phyloP scores from a whole-genome alignment of 495 filamentous ascomycete species.

The Podospora pseudoanserina region DNA sequence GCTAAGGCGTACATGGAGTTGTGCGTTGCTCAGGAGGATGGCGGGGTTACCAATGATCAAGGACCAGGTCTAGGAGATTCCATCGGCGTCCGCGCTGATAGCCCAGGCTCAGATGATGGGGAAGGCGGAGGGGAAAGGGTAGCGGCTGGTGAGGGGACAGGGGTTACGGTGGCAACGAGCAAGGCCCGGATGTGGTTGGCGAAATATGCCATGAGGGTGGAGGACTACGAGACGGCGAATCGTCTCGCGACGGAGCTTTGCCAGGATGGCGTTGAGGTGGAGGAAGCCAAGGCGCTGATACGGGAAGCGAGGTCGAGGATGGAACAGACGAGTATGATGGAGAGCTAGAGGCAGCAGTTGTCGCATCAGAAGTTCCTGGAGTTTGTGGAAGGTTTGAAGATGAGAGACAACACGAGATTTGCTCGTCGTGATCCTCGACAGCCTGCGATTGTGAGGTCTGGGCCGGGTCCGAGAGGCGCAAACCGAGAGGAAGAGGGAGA shows the following conservation, averaged over 20 bases:
- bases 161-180: conserved; percentile 82
- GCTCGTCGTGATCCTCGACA: not conserved
- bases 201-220: conserved; percentile 67
- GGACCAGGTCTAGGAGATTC: conserved; percentile 44
- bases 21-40: conserved; percentile 83
- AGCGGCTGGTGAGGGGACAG: conserved; percentile 54
- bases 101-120: conserved; percentile 47
- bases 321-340: conserved; percentile 47
- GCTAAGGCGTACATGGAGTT: conserved; percentile 93
- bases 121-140: conserved; percentile 39
- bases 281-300: conserved; percentile 95
- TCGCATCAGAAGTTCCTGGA: not conserved
- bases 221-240: conserved; percentile 70
- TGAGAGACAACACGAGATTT: not conserved
- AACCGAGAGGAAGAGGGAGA: not conserved
- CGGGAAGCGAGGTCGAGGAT: conserved; percentile 80
- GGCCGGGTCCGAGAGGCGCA: not conserved
- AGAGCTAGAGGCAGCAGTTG: conserved; percentile 25
- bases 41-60: conserved; percentile 34
- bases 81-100: conserved; percentile 44
- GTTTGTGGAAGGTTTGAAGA: not conserved
- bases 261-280: conserved; percentile 94
- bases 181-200: conserved; percentile 95
- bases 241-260: conserved; percentile 85
- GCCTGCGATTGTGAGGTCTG: not conserved